Conservation (phyloP, 2,329 filamentous ascomycete species). For the Fusarium brevicatenulatum region DNA sequence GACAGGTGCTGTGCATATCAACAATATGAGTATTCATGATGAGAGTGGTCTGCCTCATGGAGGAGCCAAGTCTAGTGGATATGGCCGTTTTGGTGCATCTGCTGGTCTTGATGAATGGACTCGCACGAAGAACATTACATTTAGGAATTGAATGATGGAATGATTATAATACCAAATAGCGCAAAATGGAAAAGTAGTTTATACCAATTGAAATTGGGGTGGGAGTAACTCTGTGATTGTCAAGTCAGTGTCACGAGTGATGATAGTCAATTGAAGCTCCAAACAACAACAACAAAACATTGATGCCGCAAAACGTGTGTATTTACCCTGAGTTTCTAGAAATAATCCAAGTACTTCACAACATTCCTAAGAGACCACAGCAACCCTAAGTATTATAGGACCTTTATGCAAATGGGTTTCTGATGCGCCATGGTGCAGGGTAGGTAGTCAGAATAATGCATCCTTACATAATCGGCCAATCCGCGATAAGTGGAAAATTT, state of each 20-base stretch:
- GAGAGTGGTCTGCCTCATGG: conserved; percentile 72
- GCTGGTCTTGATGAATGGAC: conserved; percentile 70
- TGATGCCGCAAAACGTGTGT: too few relatives aligned
- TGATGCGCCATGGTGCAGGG: conserved; percentile 21
- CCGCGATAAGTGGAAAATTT: conserved; percentile 43
- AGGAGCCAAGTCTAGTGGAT: conserved; percentile 72
- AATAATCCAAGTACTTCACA: neutral
- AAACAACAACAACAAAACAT: neutral
- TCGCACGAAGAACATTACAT: conserved; percentile 72
- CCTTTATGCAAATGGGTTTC: neutral
- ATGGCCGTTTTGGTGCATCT: conserved; percentile 67
- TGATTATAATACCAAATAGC: neutral
- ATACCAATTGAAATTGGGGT: neutral
- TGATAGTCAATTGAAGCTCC: neutral
- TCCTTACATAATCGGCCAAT: conserved; percentile 41
- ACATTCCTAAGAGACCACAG: too few relatives aligned
- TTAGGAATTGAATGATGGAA: conserved; percentile 48
- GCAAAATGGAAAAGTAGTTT: neutral
- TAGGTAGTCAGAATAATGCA: conserved; percentile 31
- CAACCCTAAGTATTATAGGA: neutral
- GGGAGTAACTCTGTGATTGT: too few relatives aligned
- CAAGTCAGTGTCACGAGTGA: rapidly evolving
- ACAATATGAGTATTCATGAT: conserved; percentile 73
- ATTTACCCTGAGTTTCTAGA: rapidly evolving
- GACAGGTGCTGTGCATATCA: conserved; percentile 74